phyloP scores from a whole-genome alignment of 1,284 basidiomycete species.

The Sanguinoderma infundibulare region DNA sequence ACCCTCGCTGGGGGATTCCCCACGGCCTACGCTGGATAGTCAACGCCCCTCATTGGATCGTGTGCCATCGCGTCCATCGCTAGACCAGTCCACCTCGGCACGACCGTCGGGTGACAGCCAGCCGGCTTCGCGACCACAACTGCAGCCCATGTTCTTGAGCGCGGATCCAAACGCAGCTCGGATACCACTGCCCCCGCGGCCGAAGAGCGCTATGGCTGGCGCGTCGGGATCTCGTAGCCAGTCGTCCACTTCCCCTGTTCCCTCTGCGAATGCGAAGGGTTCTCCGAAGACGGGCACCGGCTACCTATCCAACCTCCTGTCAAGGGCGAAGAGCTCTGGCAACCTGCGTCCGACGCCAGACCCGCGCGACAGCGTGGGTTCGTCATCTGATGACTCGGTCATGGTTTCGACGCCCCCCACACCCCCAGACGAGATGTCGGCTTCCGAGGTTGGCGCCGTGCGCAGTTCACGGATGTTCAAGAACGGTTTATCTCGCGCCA shows the following conservation, averaged over 20 bases:
- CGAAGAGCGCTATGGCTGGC: constrained; percentile 24
- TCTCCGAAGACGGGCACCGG: constrained; percentile 32
- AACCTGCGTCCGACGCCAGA: constrained; percentile 27
- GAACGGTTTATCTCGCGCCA: constrained; percentile 36
- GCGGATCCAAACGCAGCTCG: constrained; percentile 22
- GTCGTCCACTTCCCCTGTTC: constrained; percentile 24
- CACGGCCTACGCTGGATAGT: constrained; percentile 8
- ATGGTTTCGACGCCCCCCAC: constrained; percentile 38
- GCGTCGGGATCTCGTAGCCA: constrained; percentile 7
- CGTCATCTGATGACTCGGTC: constrained; percentile 39
- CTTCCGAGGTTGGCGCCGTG: constrained; percentile 15
- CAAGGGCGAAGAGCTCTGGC: constrained; percentile 32
- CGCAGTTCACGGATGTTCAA: constrained; percentile 35
- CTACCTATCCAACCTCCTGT: constrained; percentile 33
- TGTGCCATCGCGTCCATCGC: constrained; percentile 16
- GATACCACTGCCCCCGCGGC: constrained; percentile 17
- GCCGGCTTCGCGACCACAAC: constrained; percentile 14
- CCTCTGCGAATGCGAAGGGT: constrained; percentile 33
- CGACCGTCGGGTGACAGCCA: constrained; percentile 18
- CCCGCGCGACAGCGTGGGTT: constrained; percentile 37
- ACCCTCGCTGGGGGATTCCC: background rate
- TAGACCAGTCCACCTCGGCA: constrained; percentile 10
- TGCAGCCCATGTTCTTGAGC: constrained; percentile 24
- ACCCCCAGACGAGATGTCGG: constrained; percentile 30
- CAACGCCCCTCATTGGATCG: constrained; percentile 15